Conservation (phyloP, 768 basidiomycete genomes). For the Leccinum disarticulatum region DNA sequence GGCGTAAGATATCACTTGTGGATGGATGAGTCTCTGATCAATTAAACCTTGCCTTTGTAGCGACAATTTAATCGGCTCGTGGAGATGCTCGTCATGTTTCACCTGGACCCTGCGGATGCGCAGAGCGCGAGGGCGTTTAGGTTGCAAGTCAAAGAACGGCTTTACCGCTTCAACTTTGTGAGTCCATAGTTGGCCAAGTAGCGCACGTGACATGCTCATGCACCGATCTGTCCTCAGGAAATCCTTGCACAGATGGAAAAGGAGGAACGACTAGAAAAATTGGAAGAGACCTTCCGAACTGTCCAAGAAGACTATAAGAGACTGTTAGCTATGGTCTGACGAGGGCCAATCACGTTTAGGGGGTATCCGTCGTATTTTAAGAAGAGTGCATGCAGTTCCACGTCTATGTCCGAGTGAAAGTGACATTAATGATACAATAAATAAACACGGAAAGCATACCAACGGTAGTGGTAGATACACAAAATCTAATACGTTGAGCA, state of each 20-base stretch:
- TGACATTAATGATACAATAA: slow-evolving; percentile 25
- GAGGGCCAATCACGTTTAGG: neutral
- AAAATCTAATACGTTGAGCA: slow-evolving; percentile 7
- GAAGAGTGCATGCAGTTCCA: neutral
- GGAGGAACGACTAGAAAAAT: slow-evolving; percentile 80
- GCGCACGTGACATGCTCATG: neutral
- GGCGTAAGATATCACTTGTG: slow-evolving; percentile 48
- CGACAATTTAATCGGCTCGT: slow-evolving; percentile 90
- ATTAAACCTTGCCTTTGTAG: slow-evolving; percentile 39
- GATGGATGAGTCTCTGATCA: neutral
- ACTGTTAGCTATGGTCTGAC: slow-evolving; percentile 57
- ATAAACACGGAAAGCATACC: slow-evolving; percentile 17
- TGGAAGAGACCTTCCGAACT: slow-evolving; percentile 90
- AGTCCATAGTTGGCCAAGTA: slow-evolving; percentile 28
- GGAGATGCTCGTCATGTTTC: slow-evolving; percentile 85
- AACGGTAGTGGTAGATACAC: slow-evolving; percentile 20
- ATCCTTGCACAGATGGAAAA: slow-evolving; percentile 85
- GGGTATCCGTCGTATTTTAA: slow-evolving; percentile 13
- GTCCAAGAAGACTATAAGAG: slow-evolving; percentile 85
- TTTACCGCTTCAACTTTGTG: slow-evolving; percentile 95
- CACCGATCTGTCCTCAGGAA: slow-evolving; percentile 52
- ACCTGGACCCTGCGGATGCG: slow-evolving; percentile 62
- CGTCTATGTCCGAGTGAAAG: neutral
- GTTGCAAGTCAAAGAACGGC: slow-evolving; percentile 89
- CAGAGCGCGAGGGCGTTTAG: slow-evolving; percentile 65